A percentile compares a stretch with the other conserved stretches of the same genome.
Conservation (phyloP, 2,329 filamentous ascomycete genomes). For the Monilinia fructicola region DNA sequence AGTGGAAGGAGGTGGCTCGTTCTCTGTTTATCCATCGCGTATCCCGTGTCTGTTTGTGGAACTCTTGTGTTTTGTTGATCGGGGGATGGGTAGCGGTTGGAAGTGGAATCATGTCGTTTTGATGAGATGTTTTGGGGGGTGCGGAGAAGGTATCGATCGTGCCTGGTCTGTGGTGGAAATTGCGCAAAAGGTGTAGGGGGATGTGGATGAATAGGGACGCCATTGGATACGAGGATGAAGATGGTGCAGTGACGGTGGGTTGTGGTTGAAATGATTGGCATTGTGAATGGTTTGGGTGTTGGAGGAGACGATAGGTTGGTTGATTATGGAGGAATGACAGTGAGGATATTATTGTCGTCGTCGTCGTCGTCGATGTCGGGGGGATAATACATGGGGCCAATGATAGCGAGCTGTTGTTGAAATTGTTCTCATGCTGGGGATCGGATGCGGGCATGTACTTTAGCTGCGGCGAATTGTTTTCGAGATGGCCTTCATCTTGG, state of each 20-base stretch:
- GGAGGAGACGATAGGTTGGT: too few species aligned
- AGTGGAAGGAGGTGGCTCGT: too few species aligned
- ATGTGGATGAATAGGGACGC: not conserved
- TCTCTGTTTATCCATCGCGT: too few species aligned
- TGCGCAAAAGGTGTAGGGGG: not conserved
- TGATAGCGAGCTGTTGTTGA: too few species aligned
- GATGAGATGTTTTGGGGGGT: not conserved
- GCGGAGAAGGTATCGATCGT: not conserved
- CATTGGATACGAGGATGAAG: not conserved
- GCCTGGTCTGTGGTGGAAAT: not conserved
- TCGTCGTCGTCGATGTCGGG: not conserved
- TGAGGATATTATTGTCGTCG: not conserved
- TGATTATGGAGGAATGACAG: not conserved
- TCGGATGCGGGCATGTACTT: too few species aligned
- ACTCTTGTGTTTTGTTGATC: too few species aligned
- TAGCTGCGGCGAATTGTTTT: too few species aligned
- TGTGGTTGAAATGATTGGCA: not conserved
- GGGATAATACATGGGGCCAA: too few species aligned
- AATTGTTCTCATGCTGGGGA: too few species aligned
- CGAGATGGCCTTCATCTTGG: too few species aligned
- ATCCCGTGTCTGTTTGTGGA: too few species aligned
- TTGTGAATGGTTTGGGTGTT: not conserved
- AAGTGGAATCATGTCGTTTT: not conserved
- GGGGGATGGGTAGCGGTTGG: too few species aligned
- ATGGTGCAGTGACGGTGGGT: not conserved